phyloP scores from a whole-genome alignment of 2,329 filamentous ascomycete genomes.

The Fusarium sp. region DNA sequence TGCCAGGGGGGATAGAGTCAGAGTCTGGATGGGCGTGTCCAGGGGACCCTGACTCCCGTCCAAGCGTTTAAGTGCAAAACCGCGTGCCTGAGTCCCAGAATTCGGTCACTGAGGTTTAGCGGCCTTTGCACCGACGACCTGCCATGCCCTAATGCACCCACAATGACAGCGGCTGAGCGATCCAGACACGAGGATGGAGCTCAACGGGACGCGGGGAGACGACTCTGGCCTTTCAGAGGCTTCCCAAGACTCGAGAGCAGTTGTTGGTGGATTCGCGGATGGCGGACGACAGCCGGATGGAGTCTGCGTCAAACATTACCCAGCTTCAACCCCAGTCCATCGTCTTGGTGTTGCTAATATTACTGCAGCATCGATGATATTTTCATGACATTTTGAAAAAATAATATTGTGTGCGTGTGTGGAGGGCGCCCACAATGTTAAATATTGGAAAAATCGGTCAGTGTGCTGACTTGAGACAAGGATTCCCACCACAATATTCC shows the following conservation, averaged over 20 bases:
- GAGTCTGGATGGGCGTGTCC: constrained; percentile 32
- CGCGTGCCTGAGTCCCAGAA: constrained; percentile 50
- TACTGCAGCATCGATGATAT: constrained; percentile 28
- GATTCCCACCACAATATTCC: constrained; percentile 26
- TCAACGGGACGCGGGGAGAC: constrained; percentile 43
- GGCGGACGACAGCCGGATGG: constrained; percentile 43
- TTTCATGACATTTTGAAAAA: constrained; percentile 32
- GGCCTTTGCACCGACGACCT: constrained; percentile 43
- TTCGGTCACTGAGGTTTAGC: constrained; percentile 51
- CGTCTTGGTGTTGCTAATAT: constrained; percentile 31
- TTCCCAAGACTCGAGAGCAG: constrained; percentile 7
- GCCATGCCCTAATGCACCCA: constrained; percentile 50
- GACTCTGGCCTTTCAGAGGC: constrained; percentile 40
- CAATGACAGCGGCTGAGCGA: constrained; percentile 50
- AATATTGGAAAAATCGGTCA: constrained; percentile 26
- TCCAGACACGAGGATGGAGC: constrained; percentile 45
- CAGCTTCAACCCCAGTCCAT: constrained; percentile 39
- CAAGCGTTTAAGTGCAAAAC: constrained; percentile 41
- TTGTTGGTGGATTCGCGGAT: constrained; percentile 45
- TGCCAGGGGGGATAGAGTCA: constrained; percentile 20
- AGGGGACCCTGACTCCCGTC: constrained; percentile 40
- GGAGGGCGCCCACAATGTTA: constrained; percentile 36
- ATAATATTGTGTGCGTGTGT: constrained; percentile 31
- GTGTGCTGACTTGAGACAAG: constrained; percentile 32
- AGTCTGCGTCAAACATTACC: constrained; percentile 39